These are phyloP conservation scores for Trametes punicea DNA, from an alignment of 768 basidiomycete genomes.

Conservation along the genomic window DNA sequence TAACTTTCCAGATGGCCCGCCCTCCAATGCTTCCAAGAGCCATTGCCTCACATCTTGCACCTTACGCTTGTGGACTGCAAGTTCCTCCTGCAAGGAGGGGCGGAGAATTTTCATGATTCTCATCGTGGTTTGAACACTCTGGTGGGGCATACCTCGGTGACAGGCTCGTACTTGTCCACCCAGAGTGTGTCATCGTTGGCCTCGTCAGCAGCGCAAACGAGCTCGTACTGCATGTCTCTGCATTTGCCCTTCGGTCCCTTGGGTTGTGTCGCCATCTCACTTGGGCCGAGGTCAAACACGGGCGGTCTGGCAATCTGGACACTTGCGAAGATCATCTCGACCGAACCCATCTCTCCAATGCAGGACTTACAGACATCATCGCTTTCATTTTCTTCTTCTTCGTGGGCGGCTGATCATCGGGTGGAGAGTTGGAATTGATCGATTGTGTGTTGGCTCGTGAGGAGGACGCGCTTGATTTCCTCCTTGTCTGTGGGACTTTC, in stretches of 20 bases:
- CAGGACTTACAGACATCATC: conserved; percentile 22
- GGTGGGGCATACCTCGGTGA: conserved; percentile 23
- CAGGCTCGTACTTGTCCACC: conserved; percentile 34
- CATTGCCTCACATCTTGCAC: conserved; percentile 75
- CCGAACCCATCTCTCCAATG: background rate
- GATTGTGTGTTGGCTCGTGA: background rate
- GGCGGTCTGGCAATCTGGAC: conserved; percentile 23
- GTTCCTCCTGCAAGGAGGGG: conserved; percentile 56
- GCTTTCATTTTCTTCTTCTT: conserved; percentile 26
- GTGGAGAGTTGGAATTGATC: background rate
- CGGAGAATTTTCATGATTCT: background rate
- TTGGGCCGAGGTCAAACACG: conserved; percentile 18
- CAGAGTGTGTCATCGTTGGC: conserved; percentile 24
- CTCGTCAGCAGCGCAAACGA: background rate
- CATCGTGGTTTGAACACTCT: background rate
- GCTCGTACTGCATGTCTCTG: conserved; percentile 23
- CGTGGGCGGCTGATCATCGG: conserved; percentile 18
- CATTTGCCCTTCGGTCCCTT: conserved; percentile 19
- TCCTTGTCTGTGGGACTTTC: background rate
- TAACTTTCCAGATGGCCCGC: conserved; percentile 58
- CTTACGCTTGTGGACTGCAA: conserved; percentile 79
- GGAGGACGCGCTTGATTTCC: background rate
- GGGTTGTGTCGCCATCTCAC: conserved; percentile 10
- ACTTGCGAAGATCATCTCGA: conserved; percentile 5
- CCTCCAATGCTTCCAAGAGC: conserved; percentile 69